Conservation (phyloP, 2,329 filamentous ascomycete genomes). For the Xylaria sp. region DNA sequence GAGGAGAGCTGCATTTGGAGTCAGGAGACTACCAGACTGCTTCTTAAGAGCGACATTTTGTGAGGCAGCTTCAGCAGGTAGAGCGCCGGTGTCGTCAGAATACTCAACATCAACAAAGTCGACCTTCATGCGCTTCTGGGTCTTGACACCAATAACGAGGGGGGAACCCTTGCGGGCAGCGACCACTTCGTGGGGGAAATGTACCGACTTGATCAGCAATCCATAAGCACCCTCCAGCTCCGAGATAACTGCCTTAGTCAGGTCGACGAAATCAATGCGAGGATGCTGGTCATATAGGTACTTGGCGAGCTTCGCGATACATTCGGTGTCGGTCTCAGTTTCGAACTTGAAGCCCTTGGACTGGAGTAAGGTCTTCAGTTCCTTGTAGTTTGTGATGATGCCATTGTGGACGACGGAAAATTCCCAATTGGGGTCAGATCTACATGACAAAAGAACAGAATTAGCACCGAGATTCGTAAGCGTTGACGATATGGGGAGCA, state of each 20-base stretch:
- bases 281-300: conserved; percentile 97
- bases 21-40: conserved; percentile 74
- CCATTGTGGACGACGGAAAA: conserved; percentile 99
- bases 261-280: conserved; percentile 92
- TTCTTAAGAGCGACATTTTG: conserved; percentile 99
- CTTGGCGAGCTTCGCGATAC: conserved; percentile 98
- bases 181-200: conserved; percentile 98
- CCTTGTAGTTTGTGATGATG: conserved; percentile 99
- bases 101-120: conserved; percentile 99
- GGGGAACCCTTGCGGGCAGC: conserved; percentile 98
- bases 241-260: conserved; percentile 97
- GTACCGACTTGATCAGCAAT: conserved; percentile 96
- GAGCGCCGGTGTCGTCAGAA: conserved; percentile 82
- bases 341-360: conserved; percentile 98
- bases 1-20: conserved; percentile 71
- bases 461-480: conserved; percentile 45
- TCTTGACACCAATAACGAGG: conserved; percentile 95
- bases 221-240: conserved; percentile 98
- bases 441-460: conserved; percentile 52
- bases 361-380: conserved; percentile 91
- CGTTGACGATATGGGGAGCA: conserved; percentile 36
- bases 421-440: conserved; percentile 94
- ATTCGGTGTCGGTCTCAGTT: conserved; percentile 99
- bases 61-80: conserved; percentile 92
- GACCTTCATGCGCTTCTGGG: conserved; percentile 99